Conservation (phyloP, 768 basidiomycete species). For the Megacollybia marginata region DNA sequence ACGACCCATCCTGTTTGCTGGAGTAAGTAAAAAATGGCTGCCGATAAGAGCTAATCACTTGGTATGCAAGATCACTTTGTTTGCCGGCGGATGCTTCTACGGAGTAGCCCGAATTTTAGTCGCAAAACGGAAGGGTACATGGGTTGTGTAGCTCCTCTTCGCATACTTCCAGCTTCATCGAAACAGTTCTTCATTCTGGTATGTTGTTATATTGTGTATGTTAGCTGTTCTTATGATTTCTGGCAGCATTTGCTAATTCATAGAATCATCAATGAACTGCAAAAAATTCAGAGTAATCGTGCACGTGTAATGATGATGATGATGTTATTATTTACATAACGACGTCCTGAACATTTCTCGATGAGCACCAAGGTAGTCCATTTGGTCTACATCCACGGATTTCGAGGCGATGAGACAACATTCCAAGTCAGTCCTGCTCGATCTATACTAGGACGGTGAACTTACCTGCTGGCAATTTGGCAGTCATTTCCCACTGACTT, state of each 20-base stretch:
- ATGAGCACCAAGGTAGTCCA: constrained; percentile 15
- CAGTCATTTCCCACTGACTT: constrained; percentile 42
- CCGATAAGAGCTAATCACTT: background rate
- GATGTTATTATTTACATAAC: too few relatives aligned
- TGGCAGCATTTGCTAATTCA: too few relatives aligned
- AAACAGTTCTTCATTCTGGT: too few relatives aligned
- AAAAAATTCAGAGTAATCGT: too few relatives aligned
- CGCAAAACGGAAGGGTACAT: background rate
- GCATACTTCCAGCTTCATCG: too few relatives aligned
- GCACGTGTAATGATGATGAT: too few relatives aligned
- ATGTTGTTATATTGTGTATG: too few relatives aligned
- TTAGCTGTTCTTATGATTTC: too few relatives aligned
- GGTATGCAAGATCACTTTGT: background rate
- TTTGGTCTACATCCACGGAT: constrained; percentile 52
- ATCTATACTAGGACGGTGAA: background rate
- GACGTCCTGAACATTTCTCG: too few relatives aligned
- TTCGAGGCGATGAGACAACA: constrained; percentile 52
- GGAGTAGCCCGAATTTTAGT: background rate
- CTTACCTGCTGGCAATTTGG: constrained; percentile 15
- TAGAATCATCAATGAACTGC: too few relatives aligned
- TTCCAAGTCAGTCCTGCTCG: constrained; percentile 33
- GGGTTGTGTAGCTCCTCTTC: too few relatives aligned
- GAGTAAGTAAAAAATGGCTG: background rate
- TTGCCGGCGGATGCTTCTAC: background rate
- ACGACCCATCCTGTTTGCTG: background rate